A percentile compares a stretch with the other conserved stretches of the same genome.
phyloP scores from a whole-genome alignment of 177 flowering plant species.

The Vitis hybrid region DNA sequence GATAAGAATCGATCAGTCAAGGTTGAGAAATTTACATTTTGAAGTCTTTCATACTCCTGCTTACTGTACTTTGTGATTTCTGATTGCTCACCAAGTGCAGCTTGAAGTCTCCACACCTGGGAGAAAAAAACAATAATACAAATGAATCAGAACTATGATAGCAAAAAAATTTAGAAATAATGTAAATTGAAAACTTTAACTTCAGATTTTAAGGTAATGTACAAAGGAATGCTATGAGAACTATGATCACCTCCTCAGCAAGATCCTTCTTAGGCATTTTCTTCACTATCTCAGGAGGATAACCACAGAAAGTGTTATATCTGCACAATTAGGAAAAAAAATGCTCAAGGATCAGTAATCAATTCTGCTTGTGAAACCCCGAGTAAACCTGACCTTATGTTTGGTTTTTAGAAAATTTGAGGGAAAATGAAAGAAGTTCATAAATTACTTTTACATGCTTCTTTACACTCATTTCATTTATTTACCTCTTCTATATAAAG shows the following conservation, averaged over 20 bases:
- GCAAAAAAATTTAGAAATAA: neutral
- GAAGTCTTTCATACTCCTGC: constrained; percentile 89
- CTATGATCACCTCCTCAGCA: constrained; percentile 56
- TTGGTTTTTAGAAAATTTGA: too few relatives aligned
- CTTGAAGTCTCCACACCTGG: constrained; percentile 97
- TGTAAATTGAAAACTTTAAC: neutral
- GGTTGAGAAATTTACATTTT: constrained; percentile 55
- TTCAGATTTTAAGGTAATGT: neutral
- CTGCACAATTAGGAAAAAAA: constrained; percentile 23
- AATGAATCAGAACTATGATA: neutral
- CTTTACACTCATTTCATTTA: too few relatives aligned
- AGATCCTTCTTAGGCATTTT: constrained; percentile 76
- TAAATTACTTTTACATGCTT: too few relatives aligned
- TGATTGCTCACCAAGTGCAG: constrained; percentile 87
- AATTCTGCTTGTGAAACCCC: neutral
- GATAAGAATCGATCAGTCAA: constrained; percentile 4
- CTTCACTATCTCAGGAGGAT: constrained; percentile 66
- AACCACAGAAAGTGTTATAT: constrained; percentile 53
- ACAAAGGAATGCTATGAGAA: neutral
- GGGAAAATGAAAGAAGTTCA: too few relatives aligned
- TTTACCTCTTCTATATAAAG: too few relatives aligned
- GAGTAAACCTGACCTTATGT: too few relatives aligned
- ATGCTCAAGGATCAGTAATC: neutral
- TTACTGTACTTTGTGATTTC: constrained; percentile 88
- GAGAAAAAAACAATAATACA: neutral